These are phyloP conservation scores for Ustilago curta DNA, from an alignment of 1,284 basidiomycete species.

Conservation along the genomic window DNA sequence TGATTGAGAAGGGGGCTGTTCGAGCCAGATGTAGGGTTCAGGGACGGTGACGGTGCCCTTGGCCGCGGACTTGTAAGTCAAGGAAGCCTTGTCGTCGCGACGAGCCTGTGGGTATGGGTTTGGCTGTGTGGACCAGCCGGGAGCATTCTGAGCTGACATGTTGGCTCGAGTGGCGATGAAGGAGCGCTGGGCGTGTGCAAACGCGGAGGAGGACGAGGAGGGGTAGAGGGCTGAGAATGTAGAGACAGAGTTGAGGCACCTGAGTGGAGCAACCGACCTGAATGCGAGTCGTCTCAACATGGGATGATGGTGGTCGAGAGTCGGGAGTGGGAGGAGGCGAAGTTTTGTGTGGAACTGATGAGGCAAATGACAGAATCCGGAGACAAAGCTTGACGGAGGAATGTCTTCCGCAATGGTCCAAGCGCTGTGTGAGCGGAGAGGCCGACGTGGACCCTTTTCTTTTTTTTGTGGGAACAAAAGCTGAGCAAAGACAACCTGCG, in stretches of 20 bases:
- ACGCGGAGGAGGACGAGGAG: not conserved
- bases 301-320: constrained; percentile 7
- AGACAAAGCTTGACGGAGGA: not conserved
- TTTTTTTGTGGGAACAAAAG: not conserved
- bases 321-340: not conserved
- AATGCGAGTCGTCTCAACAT: constrained; percentile 32
- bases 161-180: constrained; percentile 2
- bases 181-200: constrained; percentile 1
- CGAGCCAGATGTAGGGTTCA: constrained; percentile 68
- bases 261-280: constrained; percentile 9
- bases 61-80: constrained; percentile 56
- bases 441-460: constrained; percentile 9
- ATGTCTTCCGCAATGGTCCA: constrained; percentile 15
- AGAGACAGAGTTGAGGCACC: not conserved
- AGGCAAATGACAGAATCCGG: constrained; percentile 2
- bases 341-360: not conserved
- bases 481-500: not conserved
- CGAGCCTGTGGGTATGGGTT: constrained; percentile 63
- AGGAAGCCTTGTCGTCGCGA: constrained; percentile 56
- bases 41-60: constrained; percentile 62
- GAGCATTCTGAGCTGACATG: constrained; percentile 43
- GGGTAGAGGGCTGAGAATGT: not conserved
- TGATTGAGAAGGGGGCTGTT: constrained; percentile 63
- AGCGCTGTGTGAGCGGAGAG: constrained; percentile 2
- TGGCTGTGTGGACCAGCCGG: constrained; percentile 55